phyloP scores from a whole-genome alignment of 1,284 basidiomycete genomes.

The Cerioporus squamosus region DNA sequence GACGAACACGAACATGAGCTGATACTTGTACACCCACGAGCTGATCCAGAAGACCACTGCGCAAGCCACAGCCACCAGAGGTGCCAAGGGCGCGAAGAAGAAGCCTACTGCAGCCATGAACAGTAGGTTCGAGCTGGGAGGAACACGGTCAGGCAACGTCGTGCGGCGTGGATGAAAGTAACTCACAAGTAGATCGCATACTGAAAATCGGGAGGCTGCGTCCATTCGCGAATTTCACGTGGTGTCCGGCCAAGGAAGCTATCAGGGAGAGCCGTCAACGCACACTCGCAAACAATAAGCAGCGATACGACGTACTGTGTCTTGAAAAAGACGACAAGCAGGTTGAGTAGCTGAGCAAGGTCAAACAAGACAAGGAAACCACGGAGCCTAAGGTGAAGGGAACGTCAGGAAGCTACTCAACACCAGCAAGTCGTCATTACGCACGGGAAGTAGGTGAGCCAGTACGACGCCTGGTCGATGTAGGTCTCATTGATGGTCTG shows the following conservation, averaged over 20 bases:
- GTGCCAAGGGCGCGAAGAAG: constrained; percentile 91
- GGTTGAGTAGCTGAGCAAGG: constrained; percentile 92
- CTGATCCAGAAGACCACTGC: constrained; percentile 85
- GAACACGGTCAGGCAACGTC: neutral
- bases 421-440: constrained; percentile 31
- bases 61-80: constrained; percentile 79
- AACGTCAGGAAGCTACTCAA: neutral
- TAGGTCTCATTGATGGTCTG: constrained; percentile 77
- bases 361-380: constrained; percentile 96
- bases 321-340: constrained; percentile 86
- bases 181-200: constrained; percentile 89
- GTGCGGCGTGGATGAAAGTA: neutral
- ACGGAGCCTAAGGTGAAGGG: constrained; percentile 61
- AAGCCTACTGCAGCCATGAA: constrained; percentile 89
- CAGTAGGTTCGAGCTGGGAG: constrained; percentile 71
- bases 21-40: constrained; percentile 87
- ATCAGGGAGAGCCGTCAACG: neutral
- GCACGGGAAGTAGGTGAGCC: constrained; percentile 93
- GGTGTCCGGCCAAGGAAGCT: constrained; percentile 95
- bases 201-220: constrained; percentile 92
- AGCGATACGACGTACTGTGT: constrained; percentile 52
- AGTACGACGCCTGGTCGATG: constrained; percentile 85
- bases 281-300: neutral
- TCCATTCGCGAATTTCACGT: constrained; percentile 95
- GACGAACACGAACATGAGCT: constrained; percentile 91